Conservation (phyloP, 169 alveolate genomes). For the Plasmodium reichenowi region DNA sequence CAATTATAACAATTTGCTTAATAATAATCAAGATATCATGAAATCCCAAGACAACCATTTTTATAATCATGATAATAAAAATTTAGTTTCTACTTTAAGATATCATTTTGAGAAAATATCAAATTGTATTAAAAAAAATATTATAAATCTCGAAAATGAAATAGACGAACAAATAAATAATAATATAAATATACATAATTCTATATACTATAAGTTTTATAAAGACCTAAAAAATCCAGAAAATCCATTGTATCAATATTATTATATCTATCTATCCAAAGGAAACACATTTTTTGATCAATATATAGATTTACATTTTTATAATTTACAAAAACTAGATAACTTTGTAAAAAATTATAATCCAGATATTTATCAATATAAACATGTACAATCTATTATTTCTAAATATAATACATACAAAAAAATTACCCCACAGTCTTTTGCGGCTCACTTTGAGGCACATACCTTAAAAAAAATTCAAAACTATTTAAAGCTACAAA, state of each 20-base stretch:
- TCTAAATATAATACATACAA: conserved; percentile 41
- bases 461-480: conserved; percentile 20
- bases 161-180: conserved; percentile 25
- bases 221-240: conserved; percentile 43
- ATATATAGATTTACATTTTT: conserved; percentile 71
- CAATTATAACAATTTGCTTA: background rate
- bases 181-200: conserved; percentile 20
- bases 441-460: conserved; percentile 37
- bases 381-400: conserved; percentile 66
- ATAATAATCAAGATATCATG: background rate
- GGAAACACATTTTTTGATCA: conserved; percentile 53
- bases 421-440: conserved; percentile 28
- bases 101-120: conserved; percentile 33
- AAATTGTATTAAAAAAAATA: conserved; percentile 40
- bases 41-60: background rate
- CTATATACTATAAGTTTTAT: conserved; percentile 43
- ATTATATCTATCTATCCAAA: conserved; percentile 46
- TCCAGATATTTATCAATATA: conserved; percentile 60
- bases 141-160: conserved; percentile 62
- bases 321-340: conserved; percentile 35
- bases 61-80: background rate
- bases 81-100: conserved; percentile 20
- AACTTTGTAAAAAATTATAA: conserved; percentile 25
- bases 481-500: conserved; percentile 17
- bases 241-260: conserved; percentile 17